Conservation (phyloP, 306 rosid species). For the Prunus armeniaca region DNA sequence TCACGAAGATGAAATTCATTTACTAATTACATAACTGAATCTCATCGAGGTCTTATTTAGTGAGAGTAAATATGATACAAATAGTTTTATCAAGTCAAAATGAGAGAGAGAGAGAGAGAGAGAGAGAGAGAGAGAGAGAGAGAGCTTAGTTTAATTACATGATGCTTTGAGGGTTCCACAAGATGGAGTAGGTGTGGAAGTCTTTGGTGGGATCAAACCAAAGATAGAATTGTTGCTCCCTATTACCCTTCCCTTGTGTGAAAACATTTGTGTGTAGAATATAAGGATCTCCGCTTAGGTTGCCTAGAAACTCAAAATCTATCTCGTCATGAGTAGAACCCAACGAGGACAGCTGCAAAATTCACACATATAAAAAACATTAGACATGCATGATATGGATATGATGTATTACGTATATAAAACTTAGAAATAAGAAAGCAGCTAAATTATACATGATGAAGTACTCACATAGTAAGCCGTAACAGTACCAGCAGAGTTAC, state of each 20-base stretch:
- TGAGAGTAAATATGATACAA: not conserved
- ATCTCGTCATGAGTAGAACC: slow-evolving; percentile 61
- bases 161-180: slow-evolving; percentile 66
- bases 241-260: slow-evolving; percentile 53
- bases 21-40: not conserved
- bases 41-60: not conserved
- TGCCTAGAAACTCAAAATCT: slow-evolving; percentile 68
- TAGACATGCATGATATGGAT: not conserved
- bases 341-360: slow-evolving; percentile 45
- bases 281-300: slow-evolving; percentile 66
- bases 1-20: not conserved
- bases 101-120: not conserved
- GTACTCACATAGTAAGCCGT: slow-evolving; percentile 53
- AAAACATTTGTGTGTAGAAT: slow-evolving; percentile 55
- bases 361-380: not conserved
- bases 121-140: not conserved
- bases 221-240: slow-evolving; percentile 60
- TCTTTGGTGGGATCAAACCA: slow-evolving; percentile 75
- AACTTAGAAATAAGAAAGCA: not conserved
- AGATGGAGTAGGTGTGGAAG: slow-evolving; percentile 68
- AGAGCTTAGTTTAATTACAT: slow-evolving; percentile 27
- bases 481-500: slow-evolving; percentile 29
- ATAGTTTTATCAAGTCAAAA: not conserved
- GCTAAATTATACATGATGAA: not conserved
- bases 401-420: not conserved